A percentile compares a stretch with the other conserved stretches of the same genome.
Evolutionary conservation across 2,329 filamentous ascomycete genomes (phyloP).

Genomic region (Aurifilum marmelostoma): DNA sequence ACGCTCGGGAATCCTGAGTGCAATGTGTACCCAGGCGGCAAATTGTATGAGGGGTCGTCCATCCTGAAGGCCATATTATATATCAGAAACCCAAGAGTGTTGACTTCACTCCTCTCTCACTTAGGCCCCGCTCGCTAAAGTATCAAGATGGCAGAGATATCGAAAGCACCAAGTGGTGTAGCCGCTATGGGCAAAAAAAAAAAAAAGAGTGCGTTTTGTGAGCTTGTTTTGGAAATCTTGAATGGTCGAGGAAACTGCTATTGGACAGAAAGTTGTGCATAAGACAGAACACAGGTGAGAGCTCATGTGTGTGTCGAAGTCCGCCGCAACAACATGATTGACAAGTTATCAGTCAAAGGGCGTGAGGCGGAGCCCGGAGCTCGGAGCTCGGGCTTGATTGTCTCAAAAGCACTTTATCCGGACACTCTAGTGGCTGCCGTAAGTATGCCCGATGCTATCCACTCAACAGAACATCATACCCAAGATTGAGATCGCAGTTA

Average conservation of each 20-base stretch:
- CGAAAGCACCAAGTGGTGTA: neutral
- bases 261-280: too few species aligned
- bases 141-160: neutral
- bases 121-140: too few species aligned
- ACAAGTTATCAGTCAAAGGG: neutral
- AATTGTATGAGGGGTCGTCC: neutral
- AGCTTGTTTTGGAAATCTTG: neutral
- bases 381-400: neutral
- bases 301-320: neutral
- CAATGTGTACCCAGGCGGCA: slow-evolving; percentile 39
- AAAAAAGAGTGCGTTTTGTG: too few species aligned
- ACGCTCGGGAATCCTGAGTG: slow-evolving; percentile 40
- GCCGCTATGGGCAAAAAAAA: neutral
- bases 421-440: neutral
- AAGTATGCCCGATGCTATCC: neutral
- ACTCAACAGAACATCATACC: too few species aligned
- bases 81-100: neutral
- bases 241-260: neutral
- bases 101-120: neutral
- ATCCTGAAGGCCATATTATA: neutral
- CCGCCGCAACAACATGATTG: neutral
- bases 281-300: too few species aligned
- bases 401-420: neutral
- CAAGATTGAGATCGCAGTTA: neutral
- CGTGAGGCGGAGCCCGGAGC: neutral